Evolutionary conservation across 1,284 basidiomycete species (phyloP).

Genomic region (Flammula alnicola): DNA sequence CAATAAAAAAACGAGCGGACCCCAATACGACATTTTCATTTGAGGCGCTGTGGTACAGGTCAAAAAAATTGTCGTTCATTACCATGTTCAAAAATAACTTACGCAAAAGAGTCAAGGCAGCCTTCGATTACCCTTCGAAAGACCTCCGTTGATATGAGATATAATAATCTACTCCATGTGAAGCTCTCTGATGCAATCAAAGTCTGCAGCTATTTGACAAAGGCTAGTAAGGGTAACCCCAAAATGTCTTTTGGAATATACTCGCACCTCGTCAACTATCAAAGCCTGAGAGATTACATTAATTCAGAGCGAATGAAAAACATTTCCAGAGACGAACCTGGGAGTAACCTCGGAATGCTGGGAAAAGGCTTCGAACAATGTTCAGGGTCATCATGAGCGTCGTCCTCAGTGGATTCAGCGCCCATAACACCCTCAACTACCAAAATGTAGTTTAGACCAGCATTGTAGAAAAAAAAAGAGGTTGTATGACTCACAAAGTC

Average conservation of each 20-base stretch:
- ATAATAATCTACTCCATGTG: slow-evolving; percentile 63
- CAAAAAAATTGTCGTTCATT: slow-evolving; percentile 4
- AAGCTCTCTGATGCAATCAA: slow-evolving; percentile 66
- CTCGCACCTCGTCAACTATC: slow-evolving; percentile 77
- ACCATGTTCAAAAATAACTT: slow-evolving; percentile 39
- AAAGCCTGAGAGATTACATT: slow-evolving; percentile 51
- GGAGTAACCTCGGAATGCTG: slow-evolving; percentile 80
- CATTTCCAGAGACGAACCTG: slow-evolving; percentile 47
- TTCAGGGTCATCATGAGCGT: slow-evolving; percentile 69
- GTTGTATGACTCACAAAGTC: slow-evolving; percentile 49
- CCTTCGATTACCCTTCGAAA: slow-evolving; percentile 66
- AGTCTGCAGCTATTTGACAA: slow-evolving; percentile 59
- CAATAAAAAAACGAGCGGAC: slow-evolving; percentile 72
- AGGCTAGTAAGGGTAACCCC: slow-evolving; percentile 19
- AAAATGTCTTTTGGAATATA: slow-evolving; percentile 13
- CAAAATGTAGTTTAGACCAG: slow-evolving; percentile 14
- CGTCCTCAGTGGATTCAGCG: slow-evolving; percentile 67
- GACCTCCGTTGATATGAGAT: slow-evolving; percentile 63
- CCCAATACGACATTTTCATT: slow-evolving; percentile 74
- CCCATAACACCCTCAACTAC: slow-evolving; percentile 60
- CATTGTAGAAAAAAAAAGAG: slow-evolving; percentile 3
- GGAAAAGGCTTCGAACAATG: slow-evolving; percentile 71
- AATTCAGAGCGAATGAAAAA: slow-evolving; percentile 21
- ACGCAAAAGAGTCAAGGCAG: slow-evolving; percentile 74
- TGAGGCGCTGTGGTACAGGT: slow-evolving; percentile 47